Percentiles rank a stretch among this genome's conserved stretches.
Evolutionary conservation across 31 red algal genomes (phyloP).

Genomic region (Asparagopsis taxiformis): DNA sequence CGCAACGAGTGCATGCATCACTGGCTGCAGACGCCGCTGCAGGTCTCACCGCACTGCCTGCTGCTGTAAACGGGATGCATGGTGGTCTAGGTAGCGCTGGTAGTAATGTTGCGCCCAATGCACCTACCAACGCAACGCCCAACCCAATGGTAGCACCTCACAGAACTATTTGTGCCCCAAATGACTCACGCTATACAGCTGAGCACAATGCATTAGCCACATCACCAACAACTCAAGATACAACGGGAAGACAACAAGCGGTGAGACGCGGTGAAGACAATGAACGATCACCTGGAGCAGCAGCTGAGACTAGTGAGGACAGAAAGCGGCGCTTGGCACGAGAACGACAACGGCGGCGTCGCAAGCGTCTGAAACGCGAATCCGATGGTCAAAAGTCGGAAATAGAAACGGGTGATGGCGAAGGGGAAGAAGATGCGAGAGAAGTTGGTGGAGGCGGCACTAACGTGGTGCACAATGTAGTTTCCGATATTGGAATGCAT

Average conservation of each 20-base stretch:
- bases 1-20: background rate
- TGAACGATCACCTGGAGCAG: background rate
- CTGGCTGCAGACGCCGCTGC: constrained; percentile 10
- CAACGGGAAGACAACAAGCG: background rate
- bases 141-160: background rate
- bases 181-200: too few relatives aligned
- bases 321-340: constrained; percentile 42
- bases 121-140: background rate
- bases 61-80: constrained; percentile 13
- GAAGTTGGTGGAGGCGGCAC: background rate
- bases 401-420: background rate
- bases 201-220: too few relatives aligned
- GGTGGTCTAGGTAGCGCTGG: background rate
- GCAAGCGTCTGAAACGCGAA: constrained; percentile 38
- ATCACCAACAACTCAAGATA: constrained; percentile 1
- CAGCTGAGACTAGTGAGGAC: constrained; percentile 24
- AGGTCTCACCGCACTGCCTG: constrained; percentile 7
- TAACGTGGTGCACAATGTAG: background rate
- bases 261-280: background rate
- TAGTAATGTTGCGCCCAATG: background rate
- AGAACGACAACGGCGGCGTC: constrained; percentile 42
- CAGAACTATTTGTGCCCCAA: too few relatives aligned
- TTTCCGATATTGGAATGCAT: constrained; percentile 4
- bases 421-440: background rate
- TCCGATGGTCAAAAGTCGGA: constrained; percentile 4